Evolutionary conservation across 305 asterid genomes (phyloP).

Genomic region (Fraxinus floribunda): DNA sequence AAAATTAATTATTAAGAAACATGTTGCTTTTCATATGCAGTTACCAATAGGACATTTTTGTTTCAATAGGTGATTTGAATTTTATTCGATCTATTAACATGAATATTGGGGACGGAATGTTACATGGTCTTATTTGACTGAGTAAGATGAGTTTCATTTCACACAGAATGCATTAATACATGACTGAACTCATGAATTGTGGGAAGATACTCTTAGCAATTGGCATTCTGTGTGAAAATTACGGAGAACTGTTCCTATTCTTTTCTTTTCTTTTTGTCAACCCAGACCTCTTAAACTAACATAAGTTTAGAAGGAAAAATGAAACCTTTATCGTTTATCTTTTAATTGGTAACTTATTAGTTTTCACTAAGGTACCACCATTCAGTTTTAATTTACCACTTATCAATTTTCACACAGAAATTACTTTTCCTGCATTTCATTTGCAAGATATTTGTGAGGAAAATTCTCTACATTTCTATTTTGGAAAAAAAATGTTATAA

Average conservation of each 20-base stretch:
- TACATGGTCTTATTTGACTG: background rate
- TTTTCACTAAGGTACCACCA: background rate
- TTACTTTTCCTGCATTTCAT: background rate
- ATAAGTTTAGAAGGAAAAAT: background rate
- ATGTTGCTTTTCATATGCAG: background rate
- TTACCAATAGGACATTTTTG: background rate
- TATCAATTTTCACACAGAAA: background rate
- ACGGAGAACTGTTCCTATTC: background rate
- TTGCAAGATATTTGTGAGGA: background rate
- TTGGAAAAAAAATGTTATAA: background rate
- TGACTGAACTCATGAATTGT: background rate
- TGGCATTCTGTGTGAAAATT: background rate
- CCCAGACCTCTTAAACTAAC: background rate
- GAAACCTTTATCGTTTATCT: background rate
- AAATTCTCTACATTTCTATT: background rate
- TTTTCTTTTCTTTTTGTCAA: background rate
- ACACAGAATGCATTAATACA: background rate
- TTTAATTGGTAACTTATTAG: background rate
- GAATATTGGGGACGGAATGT: background rate
- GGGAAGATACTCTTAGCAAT: background rate
- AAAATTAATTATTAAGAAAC: background rate
- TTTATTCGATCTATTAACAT: background rate
- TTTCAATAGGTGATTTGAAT: background rate
- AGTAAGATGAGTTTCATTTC: background rate
- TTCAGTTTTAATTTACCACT: background rate